A percentile compares a stretch with the other conserved stretches of the same genome.
phyloP scores from a whole-genome alignment of 2,329 filamentous ascomycete genomes.

The Phialemonium atrogriseum region DNA sequence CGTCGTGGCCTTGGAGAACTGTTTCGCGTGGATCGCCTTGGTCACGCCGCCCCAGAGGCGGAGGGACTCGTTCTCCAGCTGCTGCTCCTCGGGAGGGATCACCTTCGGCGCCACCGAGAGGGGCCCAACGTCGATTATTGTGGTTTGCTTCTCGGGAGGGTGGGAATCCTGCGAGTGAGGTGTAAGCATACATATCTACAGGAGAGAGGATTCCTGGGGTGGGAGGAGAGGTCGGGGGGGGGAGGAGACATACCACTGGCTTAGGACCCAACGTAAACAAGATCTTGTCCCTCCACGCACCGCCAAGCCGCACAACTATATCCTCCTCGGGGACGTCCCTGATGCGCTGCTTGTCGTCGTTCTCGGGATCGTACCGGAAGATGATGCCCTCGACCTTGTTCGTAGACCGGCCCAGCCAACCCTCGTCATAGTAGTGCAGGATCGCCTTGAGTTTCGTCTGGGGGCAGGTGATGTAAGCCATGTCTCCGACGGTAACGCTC shows the following conservation, averaged over 20 bases:
- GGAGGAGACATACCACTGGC: constrained; percentile 45
- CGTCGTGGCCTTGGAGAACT: constrained; percentile 75
- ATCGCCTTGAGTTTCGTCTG: constrained; percentile 88
- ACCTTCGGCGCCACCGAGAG: constrained; percentile 72
- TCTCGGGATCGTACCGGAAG: constrained; percentile 82
- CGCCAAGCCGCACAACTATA: constrained; percentile 72
- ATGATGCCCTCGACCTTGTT: constrained; percentile 88
- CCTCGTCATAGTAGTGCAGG: constrained; percentile 86
- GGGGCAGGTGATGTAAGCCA: constrained; percentile 82
- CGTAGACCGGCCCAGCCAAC: constrained; percentile 85
- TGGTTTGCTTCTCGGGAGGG: constrained; percentile 51
- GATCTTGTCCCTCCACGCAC: constrained; percentile 73
- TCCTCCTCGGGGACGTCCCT: constrained; percentile 83
- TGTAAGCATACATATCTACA: constrained; percentile 4
- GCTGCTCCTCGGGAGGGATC: constrained; percentile 66
- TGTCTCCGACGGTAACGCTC: constrained; percentile 82
- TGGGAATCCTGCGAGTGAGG: constrained; percentile 29
- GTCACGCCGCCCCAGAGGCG: constrained; percentile 85
- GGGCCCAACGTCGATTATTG: constrained; percentile 83
- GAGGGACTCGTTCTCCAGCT: constrained; percentile 84
- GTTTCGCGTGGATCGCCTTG: constrained; percentile 72
- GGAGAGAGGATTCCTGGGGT: constrained; percentile 1
- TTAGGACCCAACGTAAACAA: constrained; percentile 53
- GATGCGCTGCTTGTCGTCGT: constrained; percentile 70
- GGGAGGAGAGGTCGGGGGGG: neutral